Conservation (phyloP, 2,329 filamentous ascomycete species). For the Pseudogymnoascus sp. region DNA sequence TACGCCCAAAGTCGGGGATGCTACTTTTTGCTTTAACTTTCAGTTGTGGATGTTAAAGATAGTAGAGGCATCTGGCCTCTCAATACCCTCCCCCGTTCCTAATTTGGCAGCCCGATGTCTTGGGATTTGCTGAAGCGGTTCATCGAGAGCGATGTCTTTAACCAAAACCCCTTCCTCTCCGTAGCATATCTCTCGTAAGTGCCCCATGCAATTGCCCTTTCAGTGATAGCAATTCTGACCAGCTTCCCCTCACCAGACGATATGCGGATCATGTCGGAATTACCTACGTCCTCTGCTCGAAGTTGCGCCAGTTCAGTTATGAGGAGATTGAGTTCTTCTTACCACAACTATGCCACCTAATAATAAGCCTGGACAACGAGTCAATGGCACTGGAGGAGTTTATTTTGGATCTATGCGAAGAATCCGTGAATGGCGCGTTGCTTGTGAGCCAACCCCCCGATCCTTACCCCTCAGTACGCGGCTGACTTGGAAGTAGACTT, state of each 20-base stretch:
- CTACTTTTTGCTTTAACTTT: slow-evolving; percentile 3
- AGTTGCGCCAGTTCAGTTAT: slow-evolving; percentile 81
- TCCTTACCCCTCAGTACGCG: not conserved
- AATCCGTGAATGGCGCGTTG: slow-evolving; percentile 75
- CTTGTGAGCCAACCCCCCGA: slow-evolving; percentile 48
- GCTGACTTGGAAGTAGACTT: slow-evolving; percentile 49
- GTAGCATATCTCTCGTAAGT: slow-evolving; percentile 77
- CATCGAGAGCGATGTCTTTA: slow-evolving; percentile 91
- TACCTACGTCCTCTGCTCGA: slow-evolving; percentile 80
- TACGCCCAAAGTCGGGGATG: slow-evolving; percentile 7
- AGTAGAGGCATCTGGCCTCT: slow-evolving; percentile 8
- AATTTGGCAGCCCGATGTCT: slow-evolving; percentile 45
- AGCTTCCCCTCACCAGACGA: slow-evolving; percentile 44
- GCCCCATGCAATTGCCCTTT: slow-evolving; percentile 17
- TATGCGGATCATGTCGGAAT: slow-evolving; percentile 87
- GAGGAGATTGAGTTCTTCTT: slow-evolving; percentile 91
- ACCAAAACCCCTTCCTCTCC: slow-evolving; percentile 79
- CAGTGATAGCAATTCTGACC: slow-evolving; percentile 16
- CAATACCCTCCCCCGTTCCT: not conserved
- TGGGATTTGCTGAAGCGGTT: slow-evolving; percentile 86
- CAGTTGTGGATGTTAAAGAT: slow-evolving; percentile 6
- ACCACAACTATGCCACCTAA: slow-evolving; percentile 77
- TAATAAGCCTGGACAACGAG: slow-evolving; percentile 83
- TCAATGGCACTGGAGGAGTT: slow-evolving; percentile 88
- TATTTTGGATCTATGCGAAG: slow-evolving; percentile 75